These are phyloP conservation scores for Cephalotrichum gorgonifer DNA, from an alignment of 2,329 filamentous ascomycete species.

Conservation along the genomic window DNA sequence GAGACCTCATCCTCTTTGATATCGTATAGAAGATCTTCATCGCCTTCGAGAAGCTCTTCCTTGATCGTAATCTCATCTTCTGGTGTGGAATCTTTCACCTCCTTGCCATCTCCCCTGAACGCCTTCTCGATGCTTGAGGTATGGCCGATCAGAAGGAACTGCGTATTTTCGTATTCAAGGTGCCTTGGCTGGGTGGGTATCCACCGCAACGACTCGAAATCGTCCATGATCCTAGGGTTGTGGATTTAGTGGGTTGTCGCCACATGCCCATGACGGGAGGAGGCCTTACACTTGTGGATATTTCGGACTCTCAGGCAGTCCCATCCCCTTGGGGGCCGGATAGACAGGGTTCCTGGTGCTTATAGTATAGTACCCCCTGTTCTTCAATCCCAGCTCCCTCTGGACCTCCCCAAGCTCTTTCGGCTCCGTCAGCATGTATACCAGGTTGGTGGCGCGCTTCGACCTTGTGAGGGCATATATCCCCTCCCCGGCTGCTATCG, in stretches of 20 bases:
- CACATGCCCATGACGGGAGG: background rate
- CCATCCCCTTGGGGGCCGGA: constrained; percentile 52
- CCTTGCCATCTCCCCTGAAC: background rate
- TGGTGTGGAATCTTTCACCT: background rate
- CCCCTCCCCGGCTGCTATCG: constrained; percentile 71
- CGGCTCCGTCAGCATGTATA: constrained; percentile 70
- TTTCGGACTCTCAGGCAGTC: constrained; percentile 53
- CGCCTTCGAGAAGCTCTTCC: constrained; percentile 2
- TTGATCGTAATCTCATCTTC: constrained; percentile 1
- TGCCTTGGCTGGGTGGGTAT: constrained; percentile 61
- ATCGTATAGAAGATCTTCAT: constrained; percentile 2
- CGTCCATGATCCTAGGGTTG: constrained; percentile 50
- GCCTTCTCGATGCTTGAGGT: constrained; percentile 10
- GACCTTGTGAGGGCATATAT: constrained; percentile 73
- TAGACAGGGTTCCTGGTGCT: constrained; percentile 72
- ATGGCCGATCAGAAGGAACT: constrained; percentile 72
- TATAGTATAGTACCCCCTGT: constrained; percentile 67
- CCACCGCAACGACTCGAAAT: constrained; percentile 68
- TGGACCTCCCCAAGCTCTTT: constrained; percentile 61
- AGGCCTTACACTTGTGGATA: constrained; percentile 57
- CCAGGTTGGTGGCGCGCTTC: constrained; percentile 62
- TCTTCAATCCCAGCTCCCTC: constrained; percentile 58
- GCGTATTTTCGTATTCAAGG: constrained; percentile 63
- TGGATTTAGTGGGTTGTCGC: constrained; percentile 4
- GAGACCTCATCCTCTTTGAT: constrained; percentile 2